Evolutionary conservation across 768 basidiomycete genomes (phyloP), one percentile per base, ranked within the genome.

Genomic region (Amanita thiersii): DNA sequence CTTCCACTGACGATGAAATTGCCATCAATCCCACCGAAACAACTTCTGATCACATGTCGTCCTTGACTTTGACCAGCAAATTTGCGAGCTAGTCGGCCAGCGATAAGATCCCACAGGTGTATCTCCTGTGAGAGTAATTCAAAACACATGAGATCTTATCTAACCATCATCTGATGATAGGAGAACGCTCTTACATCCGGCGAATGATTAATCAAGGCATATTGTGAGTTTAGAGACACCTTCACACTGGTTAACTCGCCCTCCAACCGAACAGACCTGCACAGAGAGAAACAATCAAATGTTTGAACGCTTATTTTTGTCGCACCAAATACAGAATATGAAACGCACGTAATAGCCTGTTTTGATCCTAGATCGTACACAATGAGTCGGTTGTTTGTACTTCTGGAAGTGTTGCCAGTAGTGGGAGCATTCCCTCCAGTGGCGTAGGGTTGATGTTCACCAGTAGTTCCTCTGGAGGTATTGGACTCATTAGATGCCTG

Each of bases 1-100:
- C 91, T 94, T 15, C 94, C 96, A 54, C 87, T 91, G 47, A 90
- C 75, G 39, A 99, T 75, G 56, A 93, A 92, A 55, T 85, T 88
- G 39, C 81, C 84, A 53, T 86, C 80, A 39, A 81, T 66, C 20
- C 94, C 93, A 20, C 93, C 96, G 60, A 98, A 97, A 56, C 89
- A 93, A 58, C 87, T 89, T 44, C 89, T 78, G 46, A 98, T 86
- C 48, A 96, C 79, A 59, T 90, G 86, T 20, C 75, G 71, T 2
- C 79, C 77, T 58, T 94, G 90, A 21, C 72, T 74, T 48, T 96
- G 93, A 5, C 92, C 96, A 3, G 77, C 77, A 56, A 84, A 94
- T 61, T 81, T 90, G 46, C 85, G 81, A 18, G 81, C 71, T 44
- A 87, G 67, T 39, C 75, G 75, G 18, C 75, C 76, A 19, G 77